These are phyloP conservation scores for Umbilicaria muhlenbergii DNA, from an alignment of 495 filamentous ascomycete genomes.

Conservation along the genomic window DNA sequence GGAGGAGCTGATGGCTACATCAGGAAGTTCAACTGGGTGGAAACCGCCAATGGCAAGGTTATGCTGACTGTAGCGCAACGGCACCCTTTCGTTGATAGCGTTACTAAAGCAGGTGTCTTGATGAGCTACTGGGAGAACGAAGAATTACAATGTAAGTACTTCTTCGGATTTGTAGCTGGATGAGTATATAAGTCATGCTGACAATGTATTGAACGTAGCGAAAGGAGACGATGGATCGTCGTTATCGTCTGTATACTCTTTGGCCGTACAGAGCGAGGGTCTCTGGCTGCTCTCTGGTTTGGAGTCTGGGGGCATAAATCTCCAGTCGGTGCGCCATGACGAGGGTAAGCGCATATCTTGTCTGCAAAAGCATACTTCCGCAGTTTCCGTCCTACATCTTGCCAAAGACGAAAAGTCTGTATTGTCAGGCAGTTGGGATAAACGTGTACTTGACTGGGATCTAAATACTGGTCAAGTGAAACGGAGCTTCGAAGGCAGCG, in stretches of 20 bases:
- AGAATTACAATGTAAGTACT: constrained; percentile 19
- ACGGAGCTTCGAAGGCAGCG: constrained; percentile 58
- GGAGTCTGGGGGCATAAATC: constrained; percentile 81
- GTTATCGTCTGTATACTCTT: constrained; percentile 79
- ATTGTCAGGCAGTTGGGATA: constrained; percentile 94
- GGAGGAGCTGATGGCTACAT: constrained; percentile 91
- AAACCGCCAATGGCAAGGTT: constrained; percentile 86
- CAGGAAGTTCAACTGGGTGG: constrained; percentile 88
- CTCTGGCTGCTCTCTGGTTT: constrained; percentile 83
- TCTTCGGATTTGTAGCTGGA: background rate
- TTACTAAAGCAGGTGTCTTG: constrained; percentile 81
- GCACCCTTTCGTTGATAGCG: constrained; percentile 95
- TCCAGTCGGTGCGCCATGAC: constrained; percentile 88
- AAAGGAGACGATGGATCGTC: constrained; percentile 31
- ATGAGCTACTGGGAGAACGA: constrained; percentile 97
- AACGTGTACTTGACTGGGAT: constrained; percentile 87
- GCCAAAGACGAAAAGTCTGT: constrained; percentile 75
- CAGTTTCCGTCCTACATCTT: constrained; percentile 75
- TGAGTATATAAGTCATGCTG: constrained; percentile 10
- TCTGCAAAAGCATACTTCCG: constrained; percentile 74
- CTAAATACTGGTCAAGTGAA: constrained; percentile 70
- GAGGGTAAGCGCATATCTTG: constrained; percentile 78
- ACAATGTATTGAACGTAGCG: constrained; percentile 17
- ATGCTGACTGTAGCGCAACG: constrained; percentile 89
- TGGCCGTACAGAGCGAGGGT: constrained; percentile 79